These are phyloP conservation scores for Lasiosphaeria ovina DNA, from an alignment of 495 filamentous ascomycete genomes.

Conservation along the genomic window DNA sequence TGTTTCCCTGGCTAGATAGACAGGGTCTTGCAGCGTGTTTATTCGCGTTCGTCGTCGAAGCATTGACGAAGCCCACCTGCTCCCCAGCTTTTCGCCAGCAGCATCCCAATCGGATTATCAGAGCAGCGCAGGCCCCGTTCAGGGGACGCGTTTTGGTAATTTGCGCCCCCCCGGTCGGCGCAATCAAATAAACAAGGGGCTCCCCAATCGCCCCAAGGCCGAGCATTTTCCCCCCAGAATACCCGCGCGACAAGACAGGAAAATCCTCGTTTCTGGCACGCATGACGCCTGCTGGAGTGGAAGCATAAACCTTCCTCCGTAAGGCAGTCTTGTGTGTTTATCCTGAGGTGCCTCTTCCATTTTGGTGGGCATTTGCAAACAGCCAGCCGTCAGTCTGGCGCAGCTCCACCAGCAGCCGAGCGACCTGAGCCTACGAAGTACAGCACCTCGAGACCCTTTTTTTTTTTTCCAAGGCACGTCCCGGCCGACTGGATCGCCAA, in stretches of 20 bases:
- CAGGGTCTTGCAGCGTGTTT: too few species aligned
- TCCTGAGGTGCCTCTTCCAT: slow-evolving; percentile 13
- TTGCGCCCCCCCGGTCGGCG: slow-evolving; percentile 33
- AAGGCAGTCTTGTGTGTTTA: slow-evolving; percentile 21
- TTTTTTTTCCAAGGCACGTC: too few species aligned
- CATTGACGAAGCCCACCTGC: background rate
- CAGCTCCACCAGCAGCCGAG: background rate
- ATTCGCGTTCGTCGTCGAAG: too few species aligned
- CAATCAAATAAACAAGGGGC: slow-evolving; percentile 43
- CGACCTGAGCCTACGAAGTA: too few species aligned
- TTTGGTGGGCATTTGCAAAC: slow-evolving; percentile 14
- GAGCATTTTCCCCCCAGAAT: slow-evolving; percentile 26
- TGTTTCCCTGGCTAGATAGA: too few species aligned
- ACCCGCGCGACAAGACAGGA: slow-evolving; percentile 28
- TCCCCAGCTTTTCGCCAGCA: slow-evolving; percentile 7
- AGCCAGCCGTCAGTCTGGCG: slow-evolving; percentile 1
- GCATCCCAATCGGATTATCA: slow-evolving; percentile 15
- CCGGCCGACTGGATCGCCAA: too few species aligned
- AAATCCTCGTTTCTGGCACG: slow-evolving; percentile 20
- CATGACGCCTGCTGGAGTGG: slow-evolving; percentile 29
- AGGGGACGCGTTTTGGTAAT: slow-evolving; percentile 39
- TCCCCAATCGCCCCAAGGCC: slow-evolving; percentile 20
- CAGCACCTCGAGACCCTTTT: too few species aligned
- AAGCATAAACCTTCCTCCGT: slow-evolving; percentile 29
- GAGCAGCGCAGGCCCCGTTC: slow-evolving; percentile 15